Evolutionary conservation across 768 basidiomycete species (phyloP).

Genomic region (Suillus subaureus): DNA sequence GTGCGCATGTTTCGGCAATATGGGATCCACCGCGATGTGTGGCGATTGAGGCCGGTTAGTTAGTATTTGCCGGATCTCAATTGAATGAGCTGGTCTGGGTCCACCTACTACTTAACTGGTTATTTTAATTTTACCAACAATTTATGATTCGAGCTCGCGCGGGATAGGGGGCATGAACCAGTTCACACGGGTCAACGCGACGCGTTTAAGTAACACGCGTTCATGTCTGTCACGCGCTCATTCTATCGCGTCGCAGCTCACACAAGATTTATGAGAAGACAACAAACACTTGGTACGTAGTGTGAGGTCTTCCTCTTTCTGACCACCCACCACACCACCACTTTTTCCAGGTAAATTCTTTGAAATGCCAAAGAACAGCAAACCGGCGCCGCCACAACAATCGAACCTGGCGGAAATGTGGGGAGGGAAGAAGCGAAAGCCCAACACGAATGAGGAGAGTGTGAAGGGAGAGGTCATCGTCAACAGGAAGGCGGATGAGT

Average conservation of each 20-base stretch:
- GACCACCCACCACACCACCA: slow-evolving; percentile 4
- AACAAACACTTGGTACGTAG: slow-evolving; percentile 68
- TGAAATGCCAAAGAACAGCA: slow-evolving; percentile 67
- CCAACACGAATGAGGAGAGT: slow-evolving; percentile 30
- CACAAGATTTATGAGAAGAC: slow-evolving; percentile 56
- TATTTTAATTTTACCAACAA: not conserved
- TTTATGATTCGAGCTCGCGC: not conserved
- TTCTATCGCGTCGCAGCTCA: slow-evolving; percentile 17
- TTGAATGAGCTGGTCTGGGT: no score
- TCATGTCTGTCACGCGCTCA: slow-evolving; percentile 28
- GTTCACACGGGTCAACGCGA: slow-evolving; percentile 8
- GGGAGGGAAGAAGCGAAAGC: slow-evolving; percentile 52
- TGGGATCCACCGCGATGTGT: no score
- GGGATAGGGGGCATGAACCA: not conserved
- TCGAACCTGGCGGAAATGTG: slow-evolving; percentile 79
- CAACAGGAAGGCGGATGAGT: not conserved
- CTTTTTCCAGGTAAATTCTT: slow-evolving; percentile 65
- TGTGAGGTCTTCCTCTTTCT: not conserved
- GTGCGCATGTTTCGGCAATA: no score
- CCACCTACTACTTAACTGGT: not conserved
- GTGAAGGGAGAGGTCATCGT: slow-evolving; percentile 20
- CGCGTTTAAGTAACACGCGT: slow-evolving; percentile 11
- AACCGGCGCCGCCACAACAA: slow-evolving; percentile 72
- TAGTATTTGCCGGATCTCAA: not conserved
- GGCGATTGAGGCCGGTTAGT: no score